These are phyloP conservation scores for Ambrosia trifida DNA, from an alignment of 129 eudicot species.

Conservation along the genomic window DNA sequence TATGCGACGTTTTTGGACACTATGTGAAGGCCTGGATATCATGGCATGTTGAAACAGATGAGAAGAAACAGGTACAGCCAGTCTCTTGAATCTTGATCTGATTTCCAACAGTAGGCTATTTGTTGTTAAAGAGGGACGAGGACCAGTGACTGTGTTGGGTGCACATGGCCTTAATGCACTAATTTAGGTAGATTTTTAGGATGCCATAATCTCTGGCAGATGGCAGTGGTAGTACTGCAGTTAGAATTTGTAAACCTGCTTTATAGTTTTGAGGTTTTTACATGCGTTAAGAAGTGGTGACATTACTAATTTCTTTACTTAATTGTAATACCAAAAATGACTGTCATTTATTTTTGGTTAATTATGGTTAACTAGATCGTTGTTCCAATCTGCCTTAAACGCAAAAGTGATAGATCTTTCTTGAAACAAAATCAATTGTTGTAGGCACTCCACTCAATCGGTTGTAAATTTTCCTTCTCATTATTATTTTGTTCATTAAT, in stretches of 20 bases:
- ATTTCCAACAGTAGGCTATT: neutral
- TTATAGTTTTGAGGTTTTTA: slow-evolving; percentile 17
- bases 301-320: neutral
- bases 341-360: neutral
- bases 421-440: too few relatives aligned
- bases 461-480: too few relatives aligned
- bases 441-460: too few relatives aligned
- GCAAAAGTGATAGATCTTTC: too few relatives aligned
- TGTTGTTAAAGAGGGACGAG: slow-evolving; percentile 13
- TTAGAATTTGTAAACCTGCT: slow-evolving; percentile 16
- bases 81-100: slow-evolving; percentile 24
- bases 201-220: slow-evolving; percentile 22
- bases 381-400: too few relatives aligned
- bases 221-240: slow-evolving; percentile 6
- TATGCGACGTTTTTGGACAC: slow-evolving; percentile 51
- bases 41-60: slow-evolving; percentile 58
- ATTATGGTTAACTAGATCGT: too few relatives aligned
- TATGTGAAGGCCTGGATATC: slow-evolving; percentile 64
- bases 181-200: slow-evolving; percentile 12
- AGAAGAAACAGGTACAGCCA: slow-evolving; percentile 41
- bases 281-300: slow-evolving; percentile 1
- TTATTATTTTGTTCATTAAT: too few relatives aligned
- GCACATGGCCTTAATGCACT: slow-evolving; percentile 29
- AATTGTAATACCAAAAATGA: slow-evolving; percentile 1
- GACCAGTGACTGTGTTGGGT: slow-evolving; percentile 6